Conservation (phyloP, 805 yeast genomes). For the Jamesozyma spencerorum region DNA sequence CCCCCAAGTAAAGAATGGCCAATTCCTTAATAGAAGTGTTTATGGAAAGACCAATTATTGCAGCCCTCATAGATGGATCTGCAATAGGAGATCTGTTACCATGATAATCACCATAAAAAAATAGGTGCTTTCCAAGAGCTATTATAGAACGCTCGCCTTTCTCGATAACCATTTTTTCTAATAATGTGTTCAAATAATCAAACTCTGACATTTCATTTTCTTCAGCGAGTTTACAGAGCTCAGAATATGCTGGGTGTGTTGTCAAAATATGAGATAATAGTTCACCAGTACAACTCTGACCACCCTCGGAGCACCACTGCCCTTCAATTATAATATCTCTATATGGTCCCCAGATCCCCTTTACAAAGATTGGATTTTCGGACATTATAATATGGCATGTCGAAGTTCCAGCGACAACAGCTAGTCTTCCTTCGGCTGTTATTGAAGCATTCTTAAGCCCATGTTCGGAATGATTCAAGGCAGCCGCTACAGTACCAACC, state of each 20-base stretch:
- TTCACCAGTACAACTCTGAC: slow-evolving; percentile 97
- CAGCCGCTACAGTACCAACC: slow-evolving; percentile 96
- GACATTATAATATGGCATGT: slow-evolving; percentile 92
- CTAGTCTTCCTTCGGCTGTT: slow-evolving; percentile 71
- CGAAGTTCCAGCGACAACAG: slow-evolving; percentile 97
- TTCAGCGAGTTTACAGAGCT: slow-evolving; percentile 58
- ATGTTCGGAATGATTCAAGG: slow-evolving; percentile 42
- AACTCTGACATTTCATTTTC: slow-evolving; percentile 65
- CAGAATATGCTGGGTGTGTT: slow-evolving; percentile 80
- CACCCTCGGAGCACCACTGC: slow-evolving; percentile 96
- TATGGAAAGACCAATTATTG: slow-evolving; percentile 88
- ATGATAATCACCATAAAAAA: slow-evolving; percentile 92
- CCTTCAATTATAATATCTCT: slow-evolving; percentile 85
- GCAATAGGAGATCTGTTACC: slow-evolving; percentile 98
- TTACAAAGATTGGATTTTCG: slow-evolving; percentile 74
- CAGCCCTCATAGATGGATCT: slow-evolving; percentile 86
- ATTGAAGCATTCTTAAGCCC: slow-evolving; percentile 38
- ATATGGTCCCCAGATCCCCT: slow-evolving; percentile 99
- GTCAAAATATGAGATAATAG: slow-evolving; percentile 78
- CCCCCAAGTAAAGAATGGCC: slow-evolving; percentile 80
- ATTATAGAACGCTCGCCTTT: slow-evolving; percentile 62
- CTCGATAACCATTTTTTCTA: slow-evolving; percentile 56
- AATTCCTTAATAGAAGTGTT: slow-evolving; percentile 76
- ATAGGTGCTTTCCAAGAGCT: slow-evolving; percentile 71
- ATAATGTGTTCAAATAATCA: slow-evolving; percentile 67